A percentile compares a stretch with the other conserved stretches of the same genome.
Evolutionary conservation across 352 stramenopile genomes (phyloP).

Genomic region (Pythium dissotocum): DNA sequence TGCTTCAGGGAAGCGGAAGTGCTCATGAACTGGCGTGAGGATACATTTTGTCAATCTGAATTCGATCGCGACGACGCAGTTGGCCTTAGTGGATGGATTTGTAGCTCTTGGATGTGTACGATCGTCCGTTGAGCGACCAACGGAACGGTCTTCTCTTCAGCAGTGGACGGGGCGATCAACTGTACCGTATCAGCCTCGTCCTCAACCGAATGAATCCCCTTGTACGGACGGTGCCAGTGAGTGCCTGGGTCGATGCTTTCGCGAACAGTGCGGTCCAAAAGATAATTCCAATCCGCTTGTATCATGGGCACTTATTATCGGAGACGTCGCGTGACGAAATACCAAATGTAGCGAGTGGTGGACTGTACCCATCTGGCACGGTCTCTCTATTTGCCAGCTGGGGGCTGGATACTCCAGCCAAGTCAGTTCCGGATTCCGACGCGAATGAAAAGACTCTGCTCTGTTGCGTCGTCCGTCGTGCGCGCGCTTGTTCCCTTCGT

Average conservation of each 20-base stretch:
- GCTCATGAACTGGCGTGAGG: neutral
- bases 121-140: too few species aligned
- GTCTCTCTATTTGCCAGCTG: conserved; percentile 1
- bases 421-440: neutral
- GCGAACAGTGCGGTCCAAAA: neutral
- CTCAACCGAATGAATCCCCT: too few species aligned
- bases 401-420: neutral
- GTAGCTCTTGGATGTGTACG: too few species aligned
- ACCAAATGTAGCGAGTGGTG: neutral
- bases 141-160: too few species aligned
- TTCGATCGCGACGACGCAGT: too few species aligned
- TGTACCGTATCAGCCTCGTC: too few species aligned
- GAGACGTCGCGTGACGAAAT: neutral
- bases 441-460: conserved; percentile 1
- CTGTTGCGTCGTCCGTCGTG: neutral
- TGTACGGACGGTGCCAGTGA: too few species aligned
- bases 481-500: neutral
- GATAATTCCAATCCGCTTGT: neutral
- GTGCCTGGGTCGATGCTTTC: too few species aligned
- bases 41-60: neutral
- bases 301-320: neutral
- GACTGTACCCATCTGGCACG: conserved; percentile 3
- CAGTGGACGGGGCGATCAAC: too few species aligned
- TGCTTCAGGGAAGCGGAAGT: too few species aligned
- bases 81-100: too few species aligned